Percentiles rank a stretch among this genome's conserved stretches.
phyloP scores from a whole-genome alignment of 805 yeast genomes.

The Wickerhamomyces subpelliculosus region DNA sequence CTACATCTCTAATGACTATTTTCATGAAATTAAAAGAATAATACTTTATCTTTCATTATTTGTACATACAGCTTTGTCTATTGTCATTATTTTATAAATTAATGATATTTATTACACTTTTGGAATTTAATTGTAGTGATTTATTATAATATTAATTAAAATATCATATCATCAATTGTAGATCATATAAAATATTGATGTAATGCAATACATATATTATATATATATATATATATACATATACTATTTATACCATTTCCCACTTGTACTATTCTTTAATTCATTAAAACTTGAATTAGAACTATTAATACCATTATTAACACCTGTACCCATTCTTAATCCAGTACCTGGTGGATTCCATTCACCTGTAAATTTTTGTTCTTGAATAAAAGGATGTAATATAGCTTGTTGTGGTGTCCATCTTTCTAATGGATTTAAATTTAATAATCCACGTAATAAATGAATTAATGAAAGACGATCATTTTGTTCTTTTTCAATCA shows the following conservation, averaged over 20 bases:
- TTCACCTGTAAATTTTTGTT: constrained; percentile 42
- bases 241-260: constrained; percentile 11
- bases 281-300: constrained; percentile 3
- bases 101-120: too few species aligned
- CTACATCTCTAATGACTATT: neutral
- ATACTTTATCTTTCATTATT: too few species aligned
- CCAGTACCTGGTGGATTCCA: constrained; percentile 46
- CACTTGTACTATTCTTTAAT: constrained; percentile 7
- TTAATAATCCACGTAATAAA: constrained; percentile 70
- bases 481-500: constrained; percentile 62
- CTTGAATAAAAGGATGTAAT: constrained; percentile 83
- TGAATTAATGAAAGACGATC: constrained; percentile 70
- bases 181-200: too few species aligned
- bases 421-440: constrained; percentile 85
- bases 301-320: neutral
- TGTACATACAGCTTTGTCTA: too few species aligned
- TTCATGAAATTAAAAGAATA: neutral
- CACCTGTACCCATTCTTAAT: constrained; percentile 2
- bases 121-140: neutral
- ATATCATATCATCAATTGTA: neutral
- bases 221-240: neutral
- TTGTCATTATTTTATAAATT: too few species aligned
- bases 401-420: constrained; percentile 97
- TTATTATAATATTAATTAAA: too few species aligned
- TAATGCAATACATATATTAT: neutral